Base-by-base conservation (phyloP, 148 eudicot genomes). In the Silene conica region DNA sequence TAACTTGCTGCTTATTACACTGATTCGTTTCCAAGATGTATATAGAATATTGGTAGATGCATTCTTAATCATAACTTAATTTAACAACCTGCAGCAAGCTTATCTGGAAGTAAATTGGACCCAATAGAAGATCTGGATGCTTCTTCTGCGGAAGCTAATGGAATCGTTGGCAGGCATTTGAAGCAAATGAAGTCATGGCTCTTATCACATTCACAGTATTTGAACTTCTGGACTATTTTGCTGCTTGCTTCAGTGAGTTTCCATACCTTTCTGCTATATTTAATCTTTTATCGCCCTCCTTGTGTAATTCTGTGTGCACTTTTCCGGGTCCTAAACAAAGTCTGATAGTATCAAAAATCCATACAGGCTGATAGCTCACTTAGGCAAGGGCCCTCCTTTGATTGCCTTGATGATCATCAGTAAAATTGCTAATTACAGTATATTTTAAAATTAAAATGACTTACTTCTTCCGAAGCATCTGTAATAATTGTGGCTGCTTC, bases 201-300 rank as follows among this genome's bases (percentile, higher is more conserved):
- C 68, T 78, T 90, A 59, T 90, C 96, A 21, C 96, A 92, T 74
- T 70, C 97, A 62, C 99, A 92, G 77, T 95, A 90, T 79, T 72
- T 95, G 83, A 95, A 95, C 85, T 92, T 88, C 77, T 80, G 86
- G 77, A 87, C 99, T 9, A 89, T 95, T 78, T 78, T 95, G 80
- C 76, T 90, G 75, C 97, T 92, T 80, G 99, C 99, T 82, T 95
- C 97, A 86, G 99, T 95, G 64, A 86, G 97, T 86, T 61, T 77
- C 25, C 54, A 74, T 82, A 50, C 71, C 71, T 46, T 55, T 59
- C 12, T 43, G 12, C 57, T 25, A 41, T 26, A 21, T 48, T 48
- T 48, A 1, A 59, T 57, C 56, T 16, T 71, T 6, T n/a, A 16
- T 19, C 34, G 1, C 67, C 31, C 15, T 73, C 16, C 8, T 3